Conservation (phyloP, 192 early-diverging fungal genomes). For the Coemansia sp. region DNA sequence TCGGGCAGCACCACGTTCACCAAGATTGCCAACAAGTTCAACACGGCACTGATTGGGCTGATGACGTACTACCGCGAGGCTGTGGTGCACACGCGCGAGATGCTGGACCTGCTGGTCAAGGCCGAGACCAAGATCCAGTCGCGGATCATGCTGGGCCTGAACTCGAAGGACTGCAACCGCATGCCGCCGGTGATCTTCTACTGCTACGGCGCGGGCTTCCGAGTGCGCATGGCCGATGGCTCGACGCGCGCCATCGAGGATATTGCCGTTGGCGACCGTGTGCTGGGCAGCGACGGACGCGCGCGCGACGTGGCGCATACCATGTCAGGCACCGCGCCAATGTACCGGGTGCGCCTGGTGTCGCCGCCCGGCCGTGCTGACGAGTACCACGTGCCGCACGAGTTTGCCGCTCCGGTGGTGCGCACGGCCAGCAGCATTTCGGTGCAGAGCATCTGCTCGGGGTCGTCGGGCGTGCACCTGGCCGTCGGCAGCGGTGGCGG, state of each 20-base stretch:
- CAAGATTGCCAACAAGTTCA: conserved; percentile 97
- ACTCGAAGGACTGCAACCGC: conserved; percentile 97
- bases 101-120: conserved; percentile 95
- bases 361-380: background rate
- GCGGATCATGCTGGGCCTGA: conserved; percentile 98
- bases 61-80: conserved; percentile 99
- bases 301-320: conserved; percentile 34
- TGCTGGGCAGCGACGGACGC: conserved; percentile 37
- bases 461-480: background rate
- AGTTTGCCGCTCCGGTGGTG: conserved; percentile 24
- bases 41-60: conserved; percentile 85
- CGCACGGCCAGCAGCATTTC: conserved; percentile 48
- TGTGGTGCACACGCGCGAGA: conserved; percentile 94
- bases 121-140: conserved; percentile 99
- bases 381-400: conserved; percentile 15
- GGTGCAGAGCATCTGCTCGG: conserved; percentile 45
- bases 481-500: background rate
- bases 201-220: conserved; percentile 49
- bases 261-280: conserved; percentile 26
- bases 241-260: conserved; percentile 28
- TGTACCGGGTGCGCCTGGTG: conserved; percentile 31
- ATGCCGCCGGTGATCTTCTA: conserved; percentile 94
- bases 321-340: conserved; percentile 30
- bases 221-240: conserved; percentile 52
- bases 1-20: conserved; percentile 96